Base-by-base conservation (phyloP, 2,329 filamentous ascomycete species). In the Talaromyces sp. region DNA sequence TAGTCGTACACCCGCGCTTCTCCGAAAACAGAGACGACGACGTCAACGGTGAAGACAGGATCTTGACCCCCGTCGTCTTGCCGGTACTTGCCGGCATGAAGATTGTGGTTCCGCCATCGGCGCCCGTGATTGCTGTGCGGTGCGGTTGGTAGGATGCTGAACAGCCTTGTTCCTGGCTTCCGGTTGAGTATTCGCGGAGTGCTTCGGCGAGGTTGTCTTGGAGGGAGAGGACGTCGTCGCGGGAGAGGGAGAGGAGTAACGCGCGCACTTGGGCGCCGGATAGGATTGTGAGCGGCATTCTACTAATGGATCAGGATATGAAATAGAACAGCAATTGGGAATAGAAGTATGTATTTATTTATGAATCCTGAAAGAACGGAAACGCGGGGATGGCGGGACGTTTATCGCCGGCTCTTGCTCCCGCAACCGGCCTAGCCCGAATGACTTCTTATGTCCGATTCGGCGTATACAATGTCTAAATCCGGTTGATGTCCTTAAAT, bases 81-180 rank as follows among this genome's bases (percentile, higher is more conserved):
- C 81, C 80, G 13, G 81, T 83, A 39, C 78, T 84, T 11, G 84
- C 84, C 2, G 86, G 86, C 84, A 88, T 86, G 71, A 88, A 86
- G 9, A 88, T 74, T 3, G 84, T 87, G 1, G 81, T 84, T 33
- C 80, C 79, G 3, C 84, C 84, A 77, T 85, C 80, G 53, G 80
- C 80, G 11, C 82, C 80, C 54, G 81, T 82, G 54, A 88, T 78
- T 1, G 80, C 76, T 1, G 84, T 86, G 40, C 84, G 78, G 58
- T 81, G 78, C 0, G 85, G 85, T 61, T 89, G 86, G 61, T 83
- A 85, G 9, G 78, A 77, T 1, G 82, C 80, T 56, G 80, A 81
- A 63, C 82, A 86, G 36, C 80, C 80, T 36, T 82, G 75, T 37
- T 81, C 78, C 57, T 86, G 84, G 22, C 78, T 81, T 3, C 82